Percentiles rank a stretch among this genome's conserved stretches.
phyloP scores from a whole-genome alignment of 148 eudicot genomes.

The Vaccinium corymbosum region DNA sequence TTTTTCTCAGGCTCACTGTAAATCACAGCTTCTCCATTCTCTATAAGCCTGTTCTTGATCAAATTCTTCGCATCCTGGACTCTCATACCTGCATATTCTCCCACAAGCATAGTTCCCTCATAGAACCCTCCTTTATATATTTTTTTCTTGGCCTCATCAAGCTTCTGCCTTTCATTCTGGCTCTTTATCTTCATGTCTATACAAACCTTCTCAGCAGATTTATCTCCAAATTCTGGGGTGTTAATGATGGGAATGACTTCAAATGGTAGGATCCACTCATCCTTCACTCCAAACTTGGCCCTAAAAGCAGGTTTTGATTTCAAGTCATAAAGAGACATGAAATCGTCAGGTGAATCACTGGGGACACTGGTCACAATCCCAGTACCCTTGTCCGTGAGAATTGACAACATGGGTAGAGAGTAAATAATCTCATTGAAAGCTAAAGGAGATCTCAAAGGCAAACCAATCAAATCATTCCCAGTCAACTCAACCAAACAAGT shows the following conservation, averaged over 20 bases:
- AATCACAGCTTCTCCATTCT: slow-evolving; percentile 59
- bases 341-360: slow-evolving; percentile 94
- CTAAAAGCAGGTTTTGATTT: slow-evolving; percentile 78
- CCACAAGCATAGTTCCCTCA: slow-evolving; percentile 77
- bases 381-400: slow-evolving; percentile 92
- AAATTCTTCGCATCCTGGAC: slow-evolving; percentile 80
- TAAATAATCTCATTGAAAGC: slow-evolving; percentile 67
- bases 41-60: slow-evolving; percentile 65
- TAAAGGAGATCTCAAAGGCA: slow-evolving; percentile 78
- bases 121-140: slow-evolving; percentile 86
- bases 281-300: slow-evolving; percentile 71
- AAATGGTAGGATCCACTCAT: slow-evolving; percentile 82
- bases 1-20: slow-evolving; percentile 96
- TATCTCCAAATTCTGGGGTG: slow-evolving; percentile 87
- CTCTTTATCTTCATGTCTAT: slow-evolving; percentile 78
- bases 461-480: slow-evolving; percentile 82
- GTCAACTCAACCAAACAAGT: slow-evolving; percentile 75
- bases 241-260: slow-evolving; percentile 80
- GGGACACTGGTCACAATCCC: slow-evolving; percentile 96
- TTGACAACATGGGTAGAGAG: slow-evolving; percentile 78
- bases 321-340: slow-evolving; percentile 69
- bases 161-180: slow-evolving; percentile 89
- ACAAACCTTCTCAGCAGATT: slow-evolving; percentile 87
- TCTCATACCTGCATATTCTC: slow-evolving; percentile 63
- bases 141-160: slow-evolving; percentile 76